Conservation (phyloP, 2,329 filamentous ascomycete genomes). For the Trichoderma simmonsii region DNA sequence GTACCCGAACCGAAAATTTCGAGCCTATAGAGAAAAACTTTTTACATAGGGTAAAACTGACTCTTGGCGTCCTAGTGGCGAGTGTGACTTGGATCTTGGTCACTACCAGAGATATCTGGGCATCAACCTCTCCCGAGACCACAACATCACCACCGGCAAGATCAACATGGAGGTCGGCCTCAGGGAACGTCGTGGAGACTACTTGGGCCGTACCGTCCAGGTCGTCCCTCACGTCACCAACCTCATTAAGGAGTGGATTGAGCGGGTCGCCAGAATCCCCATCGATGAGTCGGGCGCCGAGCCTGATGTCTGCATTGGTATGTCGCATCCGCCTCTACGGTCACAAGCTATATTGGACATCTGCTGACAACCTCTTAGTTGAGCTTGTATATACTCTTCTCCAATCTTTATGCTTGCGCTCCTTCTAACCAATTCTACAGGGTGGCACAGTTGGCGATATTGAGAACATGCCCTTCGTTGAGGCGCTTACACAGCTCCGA, state of each 20-base stretch:
- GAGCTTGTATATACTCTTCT: not conserved
- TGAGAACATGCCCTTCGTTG: conserved; percentile 82
- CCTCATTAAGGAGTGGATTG: conserved; percentile 89
- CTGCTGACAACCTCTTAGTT: not conserved
- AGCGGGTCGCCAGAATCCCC: conserved; percentile 77
- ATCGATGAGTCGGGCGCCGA: conserved; percentile 79
- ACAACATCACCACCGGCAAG: conserved; percentile 98
- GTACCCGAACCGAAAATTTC: not conserved
- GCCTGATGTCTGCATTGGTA: conserved; percentile 90
- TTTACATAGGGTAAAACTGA: not conserved
- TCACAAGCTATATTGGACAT: not conserved
- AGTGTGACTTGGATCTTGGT: conserved; percentile 51
- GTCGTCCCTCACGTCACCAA: conserved; percentile 91
- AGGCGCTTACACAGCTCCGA: conserved; percentile 78
- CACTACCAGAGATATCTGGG: conserved; percentile 69
- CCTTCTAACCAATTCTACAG: conserved; percentile 26
- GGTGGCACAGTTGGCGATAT: conserved; percentile 71
- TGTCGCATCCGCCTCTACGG: conserved; percentile 30
- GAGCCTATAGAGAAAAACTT: not conserved
- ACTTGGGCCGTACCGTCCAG: conserved; percentile 85
- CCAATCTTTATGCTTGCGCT: not conserved
- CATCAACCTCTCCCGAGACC: conserved; percentile 76
- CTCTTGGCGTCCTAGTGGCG: not conserved
- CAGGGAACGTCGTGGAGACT: conserved; percentile 64
- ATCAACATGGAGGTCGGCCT: conserved; percentile 87